Conservation (phyloP, 176 grass and related monocot species). For the Typha latifolia region DNA sequence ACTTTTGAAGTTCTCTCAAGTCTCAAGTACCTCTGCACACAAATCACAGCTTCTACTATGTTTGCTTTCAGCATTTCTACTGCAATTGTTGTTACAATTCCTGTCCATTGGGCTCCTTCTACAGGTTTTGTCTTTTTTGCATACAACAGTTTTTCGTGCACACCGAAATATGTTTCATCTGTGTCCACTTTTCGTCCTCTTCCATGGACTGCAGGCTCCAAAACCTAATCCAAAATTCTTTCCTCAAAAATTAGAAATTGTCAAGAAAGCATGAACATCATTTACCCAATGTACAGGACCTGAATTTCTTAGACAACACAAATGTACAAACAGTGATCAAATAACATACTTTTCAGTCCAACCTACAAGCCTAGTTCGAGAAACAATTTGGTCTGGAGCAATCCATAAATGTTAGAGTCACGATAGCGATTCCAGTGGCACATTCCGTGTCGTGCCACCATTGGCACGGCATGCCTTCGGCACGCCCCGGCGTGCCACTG, state of each 20-base stretch:
- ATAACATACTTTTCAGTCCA: too few relatives aligned
- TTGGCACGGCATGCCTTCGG: too few relatives aligned
- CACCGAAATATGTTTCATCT: slow-evolving; percentile 84
- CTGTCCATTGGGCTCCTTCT: slow-evolving; percentile 85
- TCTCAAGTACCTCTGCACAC: slow-evolving; percentile 72
- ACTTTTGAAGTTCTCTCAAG: background rate
- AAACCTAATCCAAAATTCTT: slow-evolving; percentile 24
- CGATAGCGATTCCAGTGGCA: too few relatives aligned
- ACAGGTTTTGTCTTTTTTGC: slow-evolving; percentile 77
- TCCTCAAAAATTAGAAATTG: background rate
- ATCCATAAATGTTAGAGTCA: too few relatives aligned
- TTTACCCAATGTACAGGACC: too few relatives aligned
- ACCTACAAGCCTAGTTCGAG: too few relatives aligned
- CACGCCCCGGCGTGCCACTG: too few relatives aligned
- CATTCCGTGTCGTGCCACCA: too few relatives aligned
- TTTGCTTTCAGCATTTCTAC: slow-evolving; percentile 92
- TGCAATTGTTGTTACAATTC: slow-evolving; percentile 86
- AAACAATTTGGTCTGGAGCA: too few relatives aligned
- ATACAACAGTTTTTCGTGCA: slow-evolving; percentile 70
- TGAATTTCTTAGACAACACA: too few relatives aligned
- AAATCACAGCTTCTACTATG: slow-evolving; percentile 86
- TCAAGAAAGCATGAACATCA: too few relatives aligned
- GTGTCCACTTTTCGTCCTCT: slow-evolving; percentile 44
- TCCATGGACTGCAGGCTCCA: slow-evolving; percentile 76
- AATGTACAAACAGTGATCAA: too few relatives aligned